Conservation (phyloP, 208 protist species). For the Acanthamoeba healyi region DNA sequence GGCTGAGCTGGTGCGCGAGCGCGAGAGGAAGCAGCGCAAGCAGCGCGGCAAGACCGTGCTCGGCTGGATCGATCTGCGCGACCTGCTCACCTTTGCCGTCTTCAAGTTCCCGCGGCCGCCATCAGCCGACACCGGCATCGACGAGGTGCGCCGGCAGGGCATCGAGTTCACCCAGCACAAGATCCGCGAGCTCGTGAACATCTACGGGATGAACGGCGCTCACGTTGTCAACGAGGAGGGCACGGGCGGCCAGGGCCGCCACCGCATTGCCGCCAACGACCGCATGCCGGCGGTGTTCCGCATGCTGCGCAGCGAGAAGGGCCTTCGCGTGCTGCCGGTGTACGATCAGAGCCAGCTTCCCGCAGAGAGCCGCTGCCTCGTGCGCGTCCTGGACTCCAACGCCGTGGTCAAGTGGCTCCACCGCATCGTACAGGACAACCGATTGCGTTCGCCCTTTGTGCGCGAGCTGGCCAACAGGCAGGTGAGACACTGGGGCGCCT, state of each 20-base stretch:
- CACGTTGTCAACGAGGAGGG: constrained; percentile 48
- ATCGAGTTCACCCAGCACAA: constrained; percentile 66
- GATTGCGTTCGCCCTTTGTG: constrained; percentile 1
- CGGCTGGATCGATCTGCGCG: constrained; percentile 53
- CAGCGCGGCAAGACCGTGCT: constrained; percentile 55
- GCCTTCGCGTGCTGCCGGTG: constrained; percentile 54
- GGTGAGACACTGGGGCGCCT: constrained; percentile 53
- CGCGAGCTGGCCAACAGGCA: constrained; percentile 61
- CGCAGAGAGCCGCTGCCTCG: constrained; percentile 31
- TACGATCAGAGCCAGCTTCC: constrained; percentile 57
- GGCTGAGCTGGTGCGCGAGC: constrained; percentile 39
- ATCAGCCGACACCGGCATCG: constrained; percentile 36
- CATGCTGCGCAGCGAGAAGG: constrained; percentile 52
- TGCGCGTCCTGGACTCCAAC: constrained; percentile 63
- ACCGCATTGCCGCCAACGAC: constrained; percentile 49
- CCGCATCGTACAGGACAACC: constrained; percentile 21
- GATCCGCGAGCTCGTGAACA: constrained; percentile 53
- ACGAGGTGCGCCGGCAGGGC: constrained; percentile 27
- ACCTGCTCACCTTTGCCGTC: constrained; percentile 53
- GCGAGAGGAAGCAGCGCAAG: constrained; percentile 31
- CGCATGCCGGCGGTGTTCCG: constrained; percentile 48
- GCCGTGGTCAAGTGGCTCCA: constrained; percentile 46
- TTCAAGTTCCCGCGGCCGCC: constrained; percentile 59
- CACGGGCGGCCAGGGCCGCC: constrained; percentile 16
- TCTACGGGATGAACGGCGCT: constrained; percentile 41